Evolutionary conservation across 202 grass and related monocot species (phyloP).

Genomic region (Digitaria exilis): DNA sequence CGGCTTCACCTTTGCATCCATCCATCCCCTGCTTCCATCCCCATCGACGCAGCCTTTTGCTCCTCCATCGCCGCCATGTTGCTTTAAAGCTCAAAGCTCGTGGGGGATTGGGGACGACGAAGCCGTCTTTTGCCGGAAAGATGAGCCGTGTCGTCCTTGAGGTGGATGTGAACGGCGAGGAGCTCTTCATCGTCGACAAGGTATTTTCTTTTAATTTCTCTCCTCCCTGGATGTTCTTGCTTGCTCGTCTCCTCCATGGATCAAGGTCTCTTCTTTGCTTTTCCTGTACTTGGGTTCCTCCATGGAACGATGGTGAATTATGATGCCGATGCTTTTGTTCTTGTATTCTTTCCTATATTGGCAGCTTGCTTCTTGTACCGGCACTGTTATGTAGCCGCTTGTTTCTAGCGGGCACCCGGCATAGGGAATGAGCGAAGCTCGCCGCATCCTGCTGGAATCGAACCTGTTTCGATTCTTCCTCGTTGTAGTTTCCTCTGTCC

Average conservation of each 20-base stretch:
- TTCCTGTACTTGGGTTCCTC: background rate
- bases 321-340: background rate
- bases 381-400: slow-evolving; percentile 7
- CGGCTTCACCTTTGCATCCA: slow-evolving; percentile 38
- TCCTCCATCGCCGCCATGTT: slow-evolving; percentile 36
- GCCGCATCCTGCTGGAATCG: slow-evolving; percentile 41
- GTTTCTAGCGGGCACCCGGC: slow-evolving; percentile 14
- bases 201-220: slow-evolving; percentile 20
- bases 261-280: slow-evolving; percentile 4
- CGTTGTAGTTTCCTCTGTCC: slow-evolving; percentile 31
- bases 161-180: slow-evolving; percentile 77
- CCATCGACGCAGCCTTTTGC: slow-evolving; percentile 57
- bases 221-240: slow-evolving; percentile 25
- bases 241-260: background rate
- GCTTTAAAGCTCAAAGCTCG: slow-evolving; percentile 49
- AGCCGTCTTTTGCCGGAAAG: slow-evolving; percentile 46
- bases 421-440: slow-evolving; percentile 22
- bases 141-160: slow-evolving; percentile 75
- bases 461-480: slow-evolving; percentile 25
- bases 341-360: slow-evolving; percentile 31
- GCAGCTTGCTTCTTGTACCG: slow-evolving; percentile 5
- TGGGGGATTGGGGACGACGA: slow-evolving; percentile 15
- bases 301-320: background rate
- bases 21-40: slow-evolving; percentile 46
- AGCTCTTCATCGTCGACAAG: slow-evolving; percentile 81